phyloP scores from a whole-genome alignment of 140 eudicot genomes.

The Ambrosia hybrid region DNA sequence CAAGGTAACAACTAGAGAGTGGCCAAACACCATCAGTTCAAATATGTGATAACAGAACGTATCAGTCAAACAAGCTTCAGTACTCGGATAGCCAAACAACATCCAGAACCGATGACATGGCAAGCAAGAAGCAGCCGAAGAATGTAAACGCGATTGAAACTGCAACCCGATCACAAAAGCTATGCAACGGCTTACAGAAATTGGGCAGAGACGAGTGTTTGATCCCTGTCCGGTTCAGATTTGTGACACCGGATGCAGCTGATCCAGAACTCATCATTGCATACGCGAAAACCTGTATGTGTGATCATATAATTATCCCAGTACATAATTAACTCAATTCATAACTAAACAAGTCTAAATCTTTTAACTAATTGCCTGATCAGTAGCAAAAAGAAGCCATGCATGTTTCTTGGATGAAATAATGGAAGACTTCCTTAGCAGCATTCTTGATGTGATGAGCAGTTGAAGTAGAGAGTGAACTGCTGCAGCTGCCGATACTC shows the following conservation, averaged over 20 bases:
- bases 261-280: constrained; percentile 94
- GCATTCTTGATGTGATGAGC: constrained; percentile 42
- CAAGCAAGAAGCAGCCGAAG: constrained; percentile 74
- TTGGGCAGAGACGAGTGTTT: constrained; percentile 79
- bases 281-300: constrained; percentile 71
- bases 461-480: constrained; percentile 77
- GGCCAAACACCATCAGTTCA: not conserved
- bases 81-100: constrained; percentile 65
- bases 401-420: constrained; percentile 72
- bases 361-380: constrained; percentile 57
- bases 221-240: constrained; percentile 79
- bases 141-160: constrained; percentile 74
- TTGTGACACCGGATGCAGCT: constrained; percentile 86
- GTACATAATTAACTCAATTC: too few relatives aligned
- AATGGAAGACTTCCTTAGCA: constrained; percentile 44
- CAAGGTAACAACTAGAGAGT: constrained; percentile 1
- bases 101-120: constrained; percentile 66
- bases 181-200: constrained; percentile 78
- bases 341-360: not conserved
- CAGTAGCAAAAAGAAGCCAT: constrained; percentile 83
- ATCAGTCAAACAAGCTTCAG: constrained; percentile 1
- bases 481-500: constrained; percentile 70
- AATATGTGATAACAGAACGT: not conserved
- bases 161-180: constrained; percentile 73
- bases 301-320: not conserved